Evolutionary conservation across 2,329 filamentous ascomycete species (phyloP), one percentile per base, ranked within the genome.

Genomic region (Pyrenochaeta sp.): DNA sequence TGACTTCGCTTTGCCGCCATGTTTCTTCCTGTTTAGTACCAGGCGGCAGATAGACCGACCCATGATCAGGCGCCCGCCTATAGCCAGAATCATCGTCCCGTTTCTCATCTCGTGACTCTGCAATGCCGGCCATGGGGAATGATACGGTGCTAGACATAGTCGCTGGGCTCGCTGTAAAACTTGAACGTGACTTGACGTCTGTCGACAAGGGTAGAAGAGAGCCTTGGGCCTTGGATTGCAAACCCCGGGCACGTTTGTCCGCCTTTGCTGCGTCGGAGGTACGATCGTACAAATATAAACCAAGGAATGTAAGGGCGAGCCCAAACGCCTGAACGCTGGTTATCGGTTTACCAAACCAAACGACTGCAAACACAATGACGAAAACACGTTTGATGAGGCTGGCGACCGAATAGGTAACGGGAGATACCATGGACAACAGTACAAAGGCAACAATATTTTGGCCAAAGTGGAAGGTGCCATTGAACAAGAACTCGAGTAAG

Each of bases 341-440:
- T 21, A 94, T 96, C 1, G 88, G 84, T 70, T 86, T 96, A 53
- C 90, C 88, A 74, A 97, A 99, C 94, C 94, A 99, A 57, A 97
- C 76, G 51, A 99, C 93, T 6, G 94, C 91, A 59, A 96, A 88
- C 46, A 94, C 83, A 60, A 99, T 96, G 63, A 99, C 93, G 65
- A 96, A 96, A 9, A 99, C 94, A 35, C 94, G 88, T 76, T 99
- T 99, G 73, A 99, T 94, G 50, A 99, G 78, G 43, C 89, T 95
- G 23, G 94, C 94, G 24, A 99, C 93, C 0, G 90, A 96, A 75
- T 99, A 99, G 0, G 94, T 97, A 24, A 99, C 94, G 0, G 94
- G 94, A 0, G 91, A 96, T 9, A 97, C 88, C 77, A 96, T 88
- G 40, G 91, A 96, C 6, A 99, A 78, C 5, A 99, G 80, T 15